Evolutionary conservation across 176 grass and related monocot genomes (phyloP).

Genomic region (Raddia guianensis): DNA sequence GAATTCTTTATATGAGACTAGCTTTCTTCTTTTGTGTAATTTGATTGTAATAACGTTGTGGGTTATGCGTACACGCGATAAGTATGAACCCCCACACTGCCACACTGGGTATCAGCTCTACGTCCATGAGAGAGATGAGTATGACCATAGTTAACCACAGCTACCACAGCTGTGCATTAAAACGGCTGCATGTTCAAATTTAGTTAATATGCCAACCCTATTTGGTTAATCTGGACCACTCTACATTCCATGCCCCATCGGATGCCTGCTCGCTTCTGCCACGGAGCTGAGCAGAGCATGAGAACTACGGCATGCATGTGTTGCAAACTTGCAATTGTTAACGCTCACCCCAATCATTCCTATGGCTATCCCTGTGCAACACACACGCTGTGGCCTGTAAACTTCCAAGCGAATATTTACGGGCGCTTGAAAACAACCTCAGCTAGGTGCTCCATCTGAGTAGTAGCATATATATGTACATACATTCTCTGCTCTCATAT

Average conservation of each 20-base stretch:
- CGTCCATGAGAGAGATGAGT: neutral
- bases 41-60: neutral
- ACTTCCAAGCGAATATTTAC: neutral
- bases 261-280: neutral
- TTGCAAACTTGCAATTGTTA: conserved; percentile 1
- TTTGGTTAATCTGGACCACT: conserved; percentile 9
- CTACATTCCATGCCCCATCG: neutral
- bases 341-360: neutral
- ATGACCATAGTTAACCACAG: neutral
- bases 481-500: neutral
- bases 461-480: neutral
- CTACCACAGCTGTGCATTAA: neutral
- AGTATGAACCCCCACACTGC: neutral
- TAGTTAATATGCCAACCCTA: conserved; percentile 1
- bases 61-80: neutral
- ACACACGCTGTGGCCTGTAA: neutral
- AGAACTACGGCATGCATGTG: neutral
- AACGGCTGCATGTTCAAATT: conserved; percentile 29
- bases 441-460: neutral
- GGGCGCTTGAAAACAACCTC: neutral
- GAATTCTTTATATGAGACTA: too few relatives aligned
- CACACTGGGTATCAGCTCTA: neutral
- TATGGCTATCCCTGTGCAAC: neutral
- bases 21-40: too few relatives aligned
- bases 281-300: neutral